Base-by-base conservation (phyloP, 805 yeast genomes). In the Suhomyces sp. region DNA sequence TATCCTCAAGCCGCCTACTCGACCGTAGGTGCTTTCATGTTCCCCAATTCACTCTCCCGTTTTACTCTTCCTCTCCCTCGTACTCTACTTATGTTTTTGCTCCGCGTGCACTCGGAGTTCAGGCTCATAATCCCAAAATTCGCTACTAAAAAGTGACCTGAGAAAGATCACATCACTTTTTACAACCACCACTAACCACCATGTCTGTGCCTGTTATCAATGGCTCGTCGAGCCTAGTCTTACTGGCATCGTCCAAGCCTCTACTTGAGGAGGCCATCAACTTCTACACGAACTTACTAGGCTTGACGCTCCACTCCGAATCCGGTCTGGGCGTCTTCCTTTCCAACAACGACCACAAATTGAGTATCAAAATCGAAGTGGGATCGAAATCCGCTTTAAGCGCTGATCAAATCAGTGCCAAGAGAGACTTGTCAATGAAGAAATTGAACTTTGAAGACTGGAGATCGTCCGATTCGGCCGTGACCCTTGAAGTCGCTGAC, bases 141-240 rank as follows among this genome's bases (percentile, higher is more conserved):
- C 41, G 22, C 21, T 37, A 13, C 41, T 37, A 37, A 37, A 37
- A 37, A 37, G 20, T 17, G 31, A 31, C 35, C 17, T n/a, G 35
- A 31, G 9, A 31, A 31, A 13, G 15, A 31, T 31, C 35, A 31
- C 17, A 31, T 31, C 17, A 31, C 35, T 31, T 31, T 31, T n/a
- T 31, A 31, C n/a, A 17, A 31, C 15, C 35, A 31, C 35, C 5
- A 31, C 17, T 6, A 13, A 31, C n/a, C 12, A 31, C 47, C 12
- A 53, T 50, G 57, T 22, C 54, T 19, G 57, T 65, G 37, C 67
- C 85, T 15, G 63, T 82, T 47, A 79, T 84, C 52, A 83, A 82
- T 61, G 87, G 86, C 17, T 74, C 81, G 20, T 75, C 87, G 20
- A 76, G 74, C 62, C 73, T 81, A 52, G 69, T 77, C 15, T 68